Conservation (phyloP, 257 asterid species). For the Cynanchum wilfordii region DNA sequence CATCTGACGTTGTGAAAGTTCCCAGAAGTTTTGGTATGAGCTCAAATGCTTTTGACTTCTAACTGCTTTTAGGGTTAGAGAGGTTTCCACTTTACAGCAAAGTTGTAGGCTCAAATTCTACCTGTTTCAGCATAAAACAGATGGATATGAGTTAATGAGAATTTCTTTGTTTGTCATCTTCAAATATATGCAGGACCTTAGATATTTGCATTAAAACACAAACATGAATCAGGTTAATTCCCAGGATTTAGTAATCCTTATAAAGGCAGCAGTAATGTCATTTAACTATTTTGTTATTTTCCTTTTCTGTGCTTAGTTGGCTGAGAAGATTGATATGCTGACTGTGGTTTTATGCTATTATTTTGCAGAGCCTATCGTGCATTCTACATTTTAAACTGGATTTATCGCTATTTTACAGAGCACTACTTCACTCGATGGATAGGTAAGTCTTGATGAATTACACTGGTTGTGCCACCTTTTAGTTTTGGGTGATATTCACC, state of each 20-base stretch:
- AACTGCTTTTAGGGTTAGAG: not conserved
- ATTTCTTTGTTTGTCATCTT: not conserved
- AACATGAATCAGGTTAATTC: not conserved
- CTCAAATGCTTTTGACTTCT: too few species aligned
- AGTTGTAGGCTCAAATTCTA: not conserved
- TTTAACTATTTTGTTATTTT: not conserved
- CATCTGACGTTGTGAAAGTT: not conserved
- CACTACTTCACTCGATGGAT: slow-evolving; percentile 69
- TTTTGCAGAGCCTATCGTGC: slow-evolving; percentile 76
- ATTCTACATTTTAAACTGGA: slow-evolving; percentile 88
- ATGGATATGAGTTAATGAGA: not conserved
- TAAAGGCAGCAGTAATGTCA: not conserved
- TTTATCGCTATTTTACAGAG: slow-evolving; percentile 90
- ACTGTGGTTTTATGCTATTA: not conserved
- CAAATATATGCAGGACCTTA: not conserved
- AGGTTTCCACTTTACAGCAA: not conserved
- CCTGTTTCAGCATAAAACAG: too few species aligned
- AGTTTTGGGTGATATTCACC: slow-evolving; percentile 10
- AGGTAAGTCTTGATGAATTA: slow-evolving; percentile 40
- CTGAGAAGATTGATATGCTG: not conserved
- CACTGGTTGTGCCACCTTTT: slow-evolving; percentile 7
- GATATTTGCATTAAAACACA: not conserved
- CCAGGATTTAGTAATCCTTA: not conserved
- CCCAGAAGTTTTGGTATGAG: not conserved
- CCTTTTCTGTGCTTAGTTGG: not conserved